These are phyloP conservation scores for Tetratostichococcus sp. DNA, from an alignment of 139 green algal genomes.

Conservation along the genomic window DNA sequence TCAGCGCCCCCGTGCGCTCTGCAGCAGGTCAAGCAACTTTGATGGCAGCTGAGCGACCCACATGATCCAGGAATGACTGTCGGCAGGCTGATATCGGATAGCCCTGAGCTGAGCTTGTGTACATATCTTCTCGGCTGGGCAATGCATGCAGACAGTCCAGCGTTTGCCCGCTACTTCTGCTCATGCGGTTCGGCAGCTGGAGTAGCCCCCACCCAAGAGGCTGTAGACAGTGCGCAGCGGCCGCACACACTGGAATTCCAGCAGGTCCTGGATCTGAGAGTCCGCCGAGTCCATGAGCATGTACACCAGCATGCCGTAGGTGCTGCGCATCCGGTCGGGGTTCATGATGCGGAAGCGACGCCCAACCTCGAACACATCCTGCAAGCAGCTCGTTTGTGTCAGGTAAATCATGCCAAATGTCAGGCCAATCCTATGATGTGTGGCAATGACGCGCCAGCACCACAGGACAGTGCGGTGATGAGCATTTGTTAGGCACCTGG, in stretches of 20 bases:
- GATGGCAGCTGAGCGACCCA: too few species aligned
- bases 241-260: constrained; percentile 69
- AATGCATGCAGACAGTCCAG: too few species aligned
- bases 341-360: constrained; percentile 93
- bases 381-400: neutral
- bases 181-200: too few species aligned
- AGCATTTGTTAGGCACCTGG: constrained; percentile 31
- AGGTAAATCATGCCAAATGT: neutral
- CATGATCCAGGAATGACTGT: too few species aligned
- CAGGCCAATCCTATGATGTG: neutral
- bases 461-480: neutral
- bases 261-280: constrained; percentile 65
- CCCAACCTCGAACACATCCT: constrained; percentile 82
- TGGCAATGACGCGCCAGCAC: neutral
- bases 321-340: constrained; percentile 88
- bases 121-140: too few species aligned
- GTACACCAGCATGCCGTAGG: constrained; percentile 88
- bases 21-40: too few species aligned
- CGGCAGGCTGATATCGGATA: too few species aligned
- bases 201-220: constrained; percentile 81
- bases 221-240: constrained; percentile 72
- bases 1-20: constrained; percentile 12
- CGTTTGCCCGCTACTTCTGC: too few species aligned
- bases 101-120: too few species aligned
- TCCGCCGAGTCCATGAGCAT: constrained; percentile 74